Evolutionary conservation across 2,329 filamentous ascomycete species (phyloP).

Genomic region (Diplodia sapinea): DNA sequence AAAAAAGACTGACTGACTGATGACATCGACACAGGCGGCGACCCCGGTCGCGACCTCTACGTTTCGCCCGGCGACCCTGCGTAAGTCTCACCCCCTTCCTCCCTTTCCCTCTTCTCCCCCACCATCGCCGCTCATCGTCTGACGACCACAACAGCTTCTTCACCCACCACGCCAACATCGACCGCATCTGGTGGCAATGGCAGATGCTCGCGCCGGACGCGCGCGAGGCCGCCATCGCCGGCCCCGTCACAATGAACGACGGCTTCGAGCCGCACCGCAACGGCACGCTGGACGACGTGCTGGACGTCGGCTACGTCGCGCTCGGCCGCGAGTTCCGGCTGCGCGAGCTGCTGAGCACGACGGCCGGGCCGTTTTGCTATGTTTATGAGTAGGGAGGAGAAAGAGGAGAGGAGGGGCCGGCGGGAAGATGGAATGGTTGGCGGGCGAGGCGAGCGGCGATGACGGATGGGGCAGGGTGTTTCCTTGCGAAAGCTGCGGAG

Average conservation of each 20-base stretch:
- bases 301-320: slow-evolving; percentile 42
- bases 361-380: slow-evolving; percentile 55
- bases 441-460: no score
- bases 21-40: slow-evolving; percentile 41
- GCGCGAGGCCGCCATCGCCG: slow-evolving; percentile 46
- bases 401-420: no score
- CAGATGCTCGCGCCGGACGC: slow-evolving; percentile 52
- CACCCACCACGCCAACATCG: slow-evolving; percentile 57
- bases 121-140: not conserved
- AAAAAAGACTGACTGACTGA: no score
- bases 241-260: slow-evolving; percentile 51
- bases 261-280: slow-evolving; percentile 52
- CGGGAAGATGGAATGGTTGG: no score
- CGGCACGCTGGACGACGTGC: slow-evolving; percentile 51
- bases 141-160: slow-evolving; percentile 28
- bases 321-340: slow-evolving; percentile 44
- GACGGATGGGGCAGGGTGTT: no score
- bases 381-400: slow-evolving; percentile 48
- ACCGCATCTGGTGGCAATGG: slow-evolving; percentile 59
- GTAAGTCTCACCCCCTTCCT: not conserved
- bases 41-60: slow-evolving; percentile 54
- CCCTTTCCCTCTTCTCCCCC: no score
- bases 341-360: slow-evolving; percentile 49
- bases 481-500: no score
- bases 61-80: slow-evolving; percentile 54